Evolutionary conservation across 192 early-diverging fungal genomes (phyloP).

Genomic region (Podila minutissima): DNA sequence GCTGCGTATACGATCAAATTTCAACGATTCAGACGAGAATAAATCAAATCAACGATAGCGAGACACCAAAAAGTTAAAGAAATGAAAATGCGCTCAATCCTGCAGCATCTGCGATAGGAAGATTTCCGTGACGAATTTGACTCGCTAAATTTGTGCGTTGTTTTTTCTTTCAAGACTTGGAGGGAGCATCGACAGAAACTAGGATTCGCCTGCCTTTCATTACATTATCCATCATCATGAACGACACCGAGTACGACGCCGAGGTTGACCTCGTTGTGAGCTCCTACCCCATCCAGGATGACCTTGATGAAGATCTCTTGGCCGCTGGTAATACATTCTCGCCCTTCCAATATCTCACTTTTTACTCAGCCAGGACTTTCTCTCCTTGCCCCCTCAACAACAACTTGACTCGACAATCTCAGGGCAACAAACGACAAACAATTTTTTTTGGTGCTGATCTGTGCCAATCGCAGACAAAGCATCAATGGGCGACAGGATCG

Average conservation of each 20-base stretch:
- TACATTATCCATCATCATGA: constrained; percentile 31
- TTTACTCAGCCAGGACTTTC: background rate
- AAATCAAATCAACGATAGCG: background rate
- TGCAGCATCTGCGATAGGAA: background rate
- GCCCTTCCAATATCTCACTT: background rate
- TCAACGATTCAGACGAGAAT: background rate
- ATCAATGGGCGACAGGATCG: too few relatives aligned
- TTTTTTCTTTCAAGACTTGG: too few relatives aligned
- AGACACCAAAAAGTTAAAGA: background rate
- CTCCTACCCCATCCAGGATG: constrained; percentile 52
- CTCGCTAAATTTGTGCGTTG: background rate
- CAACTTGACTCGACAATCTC: background rate
- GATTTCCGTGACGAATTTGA: background rate
- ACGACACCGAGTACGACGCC: constrained; percentile 49
- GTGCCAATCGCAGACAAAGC: too few relatives aligned
- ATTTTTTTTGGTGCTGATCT: background rate
- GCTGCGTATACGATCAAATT: background rate
- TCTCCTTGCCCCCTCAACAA: background rate
- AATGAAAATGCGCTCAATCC: background rate
- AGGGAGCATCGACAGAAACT: too few relatives aligned
- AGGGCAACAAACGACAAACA: background rate
- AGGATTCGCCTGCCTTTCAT: background rate
- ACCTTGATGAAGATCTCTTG: constrained; percentile 52
- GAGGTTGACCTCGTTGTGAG: constrained; percentile 52
- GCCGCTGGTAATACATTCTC: constrained; percentile 42